Conservation (phyloP, 345 rosid genomes). For the Crucihimalaya himalaica region DNA sequence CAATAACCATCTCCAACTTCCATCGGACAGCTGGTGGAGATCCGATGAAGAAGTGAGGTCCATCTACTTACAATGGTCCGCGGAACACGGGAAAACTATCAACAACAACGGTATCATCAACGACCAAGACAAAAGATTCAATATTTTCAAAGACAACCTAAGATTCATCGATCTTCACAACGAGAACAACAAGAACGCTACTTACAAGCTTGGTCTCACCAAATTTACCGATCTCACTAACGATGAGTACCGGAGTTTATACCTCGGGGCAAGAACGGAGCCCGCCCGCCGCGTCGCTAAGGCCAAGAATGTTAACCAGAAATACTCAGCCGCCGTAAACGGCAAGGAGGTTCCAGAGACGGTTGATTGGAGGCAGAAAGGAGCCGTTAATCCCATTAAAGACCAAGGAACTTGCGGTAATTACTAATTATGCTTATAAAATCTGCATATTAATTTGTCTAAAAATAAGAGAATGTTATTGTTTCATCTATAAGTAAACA, state of each 20-base stretch:
- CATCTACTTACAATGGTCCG: constrained; percentile 67
- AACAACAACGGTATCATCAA: constrained; percentile 49
- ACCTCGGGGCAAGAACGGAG: constrained; percentile 44
- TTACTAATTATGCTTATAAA: background rate
- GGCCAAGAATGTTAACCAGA: constrained; percentile 44
- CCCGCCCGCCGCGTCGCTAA: constrained; percentile 49
- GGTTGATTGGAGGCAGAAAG: constrained; percentile 79
- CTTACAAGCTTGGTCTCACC: constrained; percentile 71
- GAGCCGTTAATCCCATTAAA: constrained; percentile 76
- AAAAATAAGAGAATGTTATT: too few species aligned
- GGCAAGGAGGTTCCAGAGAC: constrained; percentile 59
- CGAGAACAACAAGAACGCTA: constrained; percentile 50
- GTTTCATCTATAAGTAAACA: too few species aligned
- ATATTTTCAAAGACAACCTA: constrained; percentile 79
- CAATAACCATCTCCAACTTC: constrained; percentile 36
- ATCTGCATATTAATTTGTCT: too few species aligned
- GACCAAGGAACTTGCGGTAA: constrained; percentile 86
- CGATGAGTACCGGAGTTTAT: constrained; percentile 62
- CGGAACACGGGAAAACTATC: constrained; percentile 57
- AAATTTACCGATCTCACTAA: constrained; percentile 81
- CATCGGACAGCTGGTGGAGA: constrained; percentile 49
- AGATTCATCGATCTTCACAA: constrained; percentile 73
- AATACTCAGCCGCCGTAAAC: constrained; percentile 42
- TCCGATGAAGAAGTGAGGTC: constrained; percentile 67
- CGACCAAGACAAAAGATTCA: constrained; percentile 57